Evolutionary conservation across 2,329 filamentous ascomycete genomes (phyloP).

Genomic region (Bipolaris oryzae): DNA sequence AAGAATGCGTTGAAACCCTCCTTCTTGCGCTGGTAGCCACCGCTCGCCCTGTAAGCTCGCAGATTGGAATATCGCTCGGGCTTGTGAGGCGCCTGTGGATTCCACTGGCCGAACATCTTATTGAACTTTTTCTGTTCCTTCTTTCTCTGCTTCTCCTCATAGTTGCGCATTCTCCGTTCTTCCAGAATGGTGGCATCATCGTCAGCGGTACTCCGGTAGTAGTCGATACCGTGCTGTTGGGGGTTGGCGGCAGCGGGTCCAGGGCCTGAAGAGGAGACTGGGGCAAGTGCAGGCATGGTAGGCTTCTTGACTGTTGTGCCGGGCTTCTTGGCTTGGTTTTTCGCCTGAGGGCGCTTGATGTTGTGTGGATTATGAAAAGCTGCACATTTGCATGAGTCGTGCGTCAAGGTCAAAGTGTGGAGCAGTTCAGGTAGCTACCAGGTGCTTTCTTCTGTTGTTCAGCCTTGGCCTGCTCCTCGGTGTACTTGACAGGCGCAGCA

Average conservation of each 20-base stretch:
- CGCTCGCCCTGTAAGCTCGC: constrained; percentile 34
- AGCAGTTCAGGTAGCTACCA: constrained; percentile 40
- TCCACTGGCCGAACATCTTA: constrained; percentile 60
- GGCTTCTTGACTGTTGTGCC: constrained; percentile 32
- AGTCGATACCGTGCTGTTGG: constrained; percentile 36
- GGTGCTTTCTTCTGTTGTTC: constrained; percentile 41
- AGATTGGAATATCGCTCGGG: constrained; percentile 35
- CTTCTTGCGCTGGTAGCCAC: constrained; percentile 32
- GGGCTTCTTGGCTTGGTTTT: constrained; percentile 38
- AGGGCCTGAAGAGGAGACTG: constrained; percentile 24
- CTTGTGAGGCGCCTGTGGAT: constrained; percentile 48
- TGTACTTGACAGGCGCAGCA: constrained; percentile 36
- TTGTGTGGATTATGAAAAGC: constrained; percentile 43
- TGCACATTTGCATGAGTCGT: constrained; percentile 38
- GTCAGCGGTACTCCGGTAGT: constrained; percentile 80
- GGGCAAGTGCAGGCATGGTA: constrained; percentile 24
- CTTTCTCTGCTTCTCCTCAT: constrained; percentile 68
- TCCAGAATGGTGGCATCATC: constrained; percentile 75
- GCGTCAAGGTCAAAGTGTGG: constrained; percentile 26
- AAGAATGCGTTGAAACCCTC: constrained; percentile 36
- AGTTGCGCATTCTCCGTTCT: constrained; percentile 69
- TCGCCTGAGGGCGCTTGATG: constrained; percentile 44
- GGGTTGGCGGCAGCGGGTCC: constrained; percentile 16
- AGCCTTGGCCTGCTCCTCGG: constrained; percentile 40
- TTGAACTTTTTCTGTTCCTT: constrained; percentile 72